A percentile compares a stretch with the other conserved stretches of the same genome.
These are phyloP conservation scores for Fusarium subtropicale DNA, from an alignment of 2,329 filamentous ascomycete genomes.

Conservation along the genomic window DNA sequence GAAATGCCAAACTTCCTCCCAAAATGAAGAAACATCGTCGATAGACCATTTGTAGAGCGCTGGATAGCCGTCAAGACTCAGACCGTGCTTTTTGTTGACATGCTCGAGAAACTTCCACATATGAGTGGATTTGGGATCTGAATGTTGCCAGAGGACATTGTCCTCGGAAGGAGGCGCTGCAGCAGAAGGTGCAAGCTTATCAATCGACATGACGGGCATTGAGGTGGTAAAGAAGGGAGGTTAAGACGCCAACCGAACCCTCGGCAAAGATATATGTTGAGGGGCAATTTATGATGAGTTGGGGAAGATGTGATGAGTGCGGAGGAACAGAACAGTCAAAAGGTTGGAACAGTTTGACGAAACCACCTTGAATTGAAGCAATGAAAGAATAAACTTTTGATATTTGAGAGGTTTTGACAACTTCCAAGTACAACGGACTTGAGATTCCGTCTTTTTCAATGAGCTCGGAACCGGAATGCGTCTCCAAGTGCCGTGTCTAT, in stretches of 20 bases:
- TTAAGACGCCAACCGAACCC: background rate
- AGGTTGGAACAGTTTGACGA: slow-evolving; percentile 6
- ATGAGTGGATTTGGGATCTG: slow-evolving; percentile 72
- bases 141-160: slow-evolving; percentile 77
- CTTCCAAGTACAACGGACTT: slow-evolving; percentile 19
- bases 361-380: slow-evolving; percentile 11
- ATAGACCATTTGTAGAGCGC: slow-evolving; percentile 90
- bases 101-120: slow-evolving; percentile 78
- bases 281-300: slow-evolving; percentile 21
- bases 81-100: slow-evolving; percentile 74
- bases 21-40: slow-evolving; percentile 79
- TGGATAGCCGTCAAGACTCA: slow-evolving; percentile 74
- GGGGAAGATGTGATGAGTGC: slow-evolving; percentile 1
- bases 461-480: slow-evolving; percentile 30
- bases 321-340: background rate
- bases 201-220: slow-evolving; percentile 46
- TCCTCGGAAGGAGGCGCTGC: slow-evolving; percentile 36
- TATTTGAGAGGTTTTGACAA: slow-evolving; percentile 27
- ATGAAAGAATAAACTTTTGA: background rate
- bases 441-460: slow-evolving; percentile 29
- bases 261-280: slow-evolving; percentile 10
- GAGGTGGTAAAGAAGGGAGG: slow-evolving; percentile 1
- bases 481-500: slow-evolving; percentile 19
- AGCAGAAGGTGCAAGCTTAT: slow-evolving; percentile 39
- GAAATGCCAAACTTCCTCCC: slow-evolving; percentile 87